Base-by-base conservation (phyloP, 352 stramenopile genomes). In the Thalassiosira exigua region DNA sequence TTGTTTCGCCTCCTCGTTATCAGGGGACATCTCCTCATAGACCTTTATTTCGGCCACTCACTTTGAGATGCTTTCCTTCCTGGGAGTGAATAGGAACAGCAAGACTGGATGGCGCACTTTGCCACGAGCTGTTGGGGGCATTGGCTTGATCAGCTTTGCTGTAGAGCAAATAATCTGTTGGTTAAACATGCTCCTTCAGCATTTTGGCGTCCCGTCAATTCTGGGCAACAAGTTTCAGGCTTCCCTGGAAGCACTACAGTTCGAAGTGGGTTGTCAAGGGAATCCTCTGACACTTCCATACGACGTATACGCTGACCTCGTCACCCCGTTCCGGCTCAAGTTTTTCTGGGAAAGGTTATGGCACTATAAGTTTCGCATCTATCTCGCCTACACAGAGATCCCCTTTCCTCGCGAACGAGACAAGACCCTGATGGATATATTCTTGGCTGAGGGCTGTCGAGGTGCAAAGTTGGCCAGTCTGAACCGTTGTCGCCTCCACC, bases 101-200 rank as follows among this genome's bases (percentile, higher is more conserved):
- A 66, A 67, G 27, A 62, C 1, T 3, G 65, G 46, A 21, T 69
- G 65, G 51, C 14, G 74, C 3, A 54, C 22, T 7, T 17, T 81
- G 0, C 65, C 33, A n/a, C 32, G 12, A 3, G 21, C 30, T 3
- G 69, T 75, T 64, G 44, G 62, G 7, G 72, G 72, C n/a, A 14
- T 81, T 1, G 56, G 64, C n/a, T 17, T 75, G 5, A 9, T 64
- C 0, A 51, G 46, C 30, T 44, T 76, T 19, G 14, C 58, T 4
- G 21, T 62, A 0, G 58, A 82, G 22, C 50, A 71, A 5, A 60
- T 29, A 0, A 58, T 64, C 4, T 39, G 7, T 17, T 33, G 42
- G 3, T 14, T 82, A 0, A 82, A 82, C 33, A 60, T 77, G 24
- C 14, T 82, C 7, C 1, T 74, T 0, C 65, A 77, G 27, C 74